These are phyloP conservation scores for Cutaneotrichosporon spelunceum DNA, from an alignment of 1,284 basidiomycete species.

Conservation along the genomic window DNA sequence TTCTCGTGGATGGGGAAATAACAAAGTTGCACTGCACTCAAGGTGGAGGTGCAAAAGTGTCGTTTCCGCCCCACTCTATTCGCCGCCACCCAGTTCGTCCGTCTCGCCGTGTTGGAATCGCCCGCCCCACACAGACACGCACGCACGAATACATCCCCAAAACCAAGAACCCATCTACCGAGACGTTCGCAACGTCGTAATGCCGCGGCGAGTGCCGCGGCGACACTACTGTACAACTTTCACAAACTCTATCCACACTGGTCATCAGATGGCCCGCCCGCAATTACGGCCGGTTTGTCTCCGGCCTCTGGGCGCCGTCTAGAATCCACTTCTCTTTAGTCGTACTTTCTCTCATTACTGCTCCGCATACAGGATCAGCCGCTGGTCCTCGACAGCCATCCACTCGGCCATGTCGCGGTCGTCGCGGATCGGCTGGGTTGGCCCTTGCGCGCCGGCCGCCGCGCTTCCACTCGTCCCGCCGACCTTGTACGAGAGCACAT, in stretches of 20 bases:
- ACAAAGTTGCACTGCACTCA: too few relatives aligned
- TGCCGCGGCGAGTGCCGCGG: not conserved
- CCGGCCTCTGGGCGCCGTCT: not conserved
- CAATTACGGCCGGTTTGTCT: not conserved
- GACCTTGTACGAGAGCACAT: conserved; percentile 68
- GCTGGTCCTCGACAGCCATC: conserved; percentile 74
- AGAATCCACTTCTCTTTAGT: not conserved
- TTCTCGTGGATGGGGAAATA: not conserved
- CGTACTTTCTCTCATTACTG: conserved; percentile 19
- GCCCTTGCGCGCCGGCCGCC: conserved; percentile 53
- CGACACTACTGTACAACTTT: conserved; percentile 8
- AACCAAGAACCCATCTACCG: conserved; percentile 3
- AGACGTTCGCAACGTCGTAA: conserved; percentile 1
- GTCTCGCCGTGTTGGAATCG: too few relatives aligned
- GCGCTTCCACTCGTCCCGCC: conserved; percentile 25
- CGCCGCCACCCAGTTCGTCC: not conserved
- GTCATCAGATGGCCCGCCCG: not conserved
- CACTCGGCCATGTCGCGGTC: conserved; percentile 73
- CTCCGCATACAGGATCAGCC: conserved; percentile 79
- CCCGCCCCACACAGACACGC: not conserved
- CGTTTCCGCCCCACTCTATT: not conserved
- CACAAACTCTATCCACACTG: conserved; percentile 2
- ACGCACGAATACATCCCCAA: not conserved
- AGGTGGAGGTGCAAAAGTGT: not conserved
- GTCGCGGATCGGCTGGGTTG: conserved; percentile 63